A percentile compares a stretch with the other conserved stretches of the same genome.
Evolutionary conservation across 257 asterid species (phyloP).

Genomic region (Salvia hispanica): DNA sequence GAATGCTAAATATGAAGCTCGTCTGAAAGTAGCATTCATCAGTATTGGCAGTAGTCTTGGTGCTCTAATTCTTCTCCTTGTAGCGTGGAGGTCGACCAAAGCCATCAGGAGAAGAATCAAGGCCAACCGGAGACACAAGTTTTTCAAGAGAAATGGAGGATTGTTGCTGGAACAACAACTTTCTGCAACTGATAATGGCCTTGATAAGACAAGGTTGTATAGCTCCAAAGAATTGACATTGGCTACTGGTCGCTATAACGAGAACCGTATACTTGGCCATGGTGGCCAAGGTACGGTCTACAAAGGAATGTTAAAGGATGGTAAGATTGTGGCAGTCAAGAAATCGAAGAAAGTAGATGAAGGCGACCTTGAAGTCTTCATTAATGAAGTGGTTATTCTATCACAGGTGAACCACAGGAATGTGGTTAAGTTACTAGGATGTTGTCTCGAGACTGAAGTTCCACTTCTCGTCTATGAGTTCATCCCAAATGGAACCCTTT

Average conservation of each 20-base stretch:
- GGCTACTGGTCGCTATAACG: constrained; percentile 41
- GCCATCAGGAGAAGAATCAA: constrained; percentile 24
- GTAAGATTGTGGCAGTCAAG: constrained; percentile 47
- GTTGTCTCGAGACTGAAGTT: too few species aligned
- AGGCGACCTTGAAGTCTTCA: constrained; percentile 38
- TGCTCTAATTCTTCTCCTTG: not conserved
- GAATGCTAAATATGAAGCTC: not conserved
- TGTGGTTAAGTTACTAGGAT: too few species aligned
- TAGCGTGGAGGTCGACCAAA: constrained; percentile 26
- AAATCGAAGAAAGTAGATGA: constrained; percentile 37
- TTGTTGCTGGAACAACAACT: constrained; percentile 40
- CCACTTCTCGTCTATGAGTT: too few species aligned
- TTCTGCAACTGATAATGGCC: constrained; percentile 30
- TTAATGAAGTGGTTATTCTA: constrained; percentile 45
- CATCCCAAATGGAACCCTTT: constrained; percentile 11
- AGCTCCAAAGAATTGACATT: constrained; percentile 30
- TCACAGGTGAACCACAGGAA: constrained; percentile 37
- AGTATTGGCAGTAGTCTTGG: constrained; percentile 26
- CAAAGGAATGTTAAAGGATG: constrained; percentile 46
- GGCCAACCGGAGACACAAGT: constrained; percentile 28
- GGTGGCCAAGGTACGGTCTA: constrained; percentile 57
- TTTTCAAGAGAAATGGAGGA: constrained; percentile 44
- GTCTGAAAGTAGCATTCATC: not conserved
- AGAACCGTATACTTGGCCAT: constrained; percentile 41
- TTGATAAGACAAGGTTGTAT: constrained; percentile 36